Conservation (phyloP, 306 rosid species). For the Ochetophila trinervis region DNA sequence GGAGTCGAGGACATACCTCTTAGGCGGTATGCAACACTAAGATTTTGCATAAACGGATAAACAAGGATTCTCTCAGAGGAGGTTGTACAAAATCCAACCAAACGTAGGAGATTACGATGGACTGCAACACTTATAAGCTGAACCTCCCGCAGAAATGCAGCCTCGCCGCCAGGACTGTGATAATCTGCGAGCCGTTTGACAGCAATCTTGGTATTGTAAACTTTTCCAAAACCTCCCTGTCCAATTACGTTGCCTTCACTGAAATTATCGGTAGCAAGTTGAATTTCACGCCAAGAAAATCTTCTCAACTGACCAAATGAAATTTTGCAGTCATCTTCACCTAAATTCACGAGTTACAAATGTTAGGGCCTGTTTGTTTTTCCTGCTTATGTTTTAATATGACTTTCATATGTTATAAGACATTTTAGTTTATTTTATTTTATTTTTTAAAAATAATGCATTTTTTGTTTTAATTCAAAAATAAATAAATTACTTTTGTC, state of each 20-base stretch:
- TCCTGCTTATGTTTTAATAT: no score
- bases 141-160: constrained; percentile 90
- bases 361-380: constrained; percentile 24
- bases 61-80: constrained; percentile 87
- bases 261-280: constrained; percentile 74
- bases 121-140: constrained; percentile 84
- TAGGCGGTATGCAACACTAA: constrained; percentile 75
- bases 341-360: constrained; percentile 29
- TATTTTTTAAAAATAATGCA: no score
- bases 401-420: no score
- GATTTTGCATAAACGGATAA: constrained; percentile 94
- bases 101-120: constrained; percentile 75
- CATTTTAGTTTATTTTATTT: no score
- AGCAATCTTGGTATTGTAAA: constrained; percentile 69
- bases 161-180: constrained; percentile 88
- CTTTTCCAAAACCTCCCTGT: constrained; percentile 97
- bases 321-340: constrained; percentile 75
- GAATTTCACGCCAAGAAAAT: constrained; percentile 89
- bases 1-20: constrained; percentile 54
- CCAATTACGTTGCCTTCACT: constrained; percentile 80
- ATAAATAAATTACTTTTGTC: no score
- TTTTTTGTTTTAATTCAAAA: no score
- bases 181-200: constrained; percentile 80
- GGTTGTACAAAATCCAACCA: constrained; percentile 81
- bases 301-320: constrained; percentile 65